A percentile compares a stretch with the other conserved stretches of the same genome.
These are phyloP conservation scores for Mycena olivaceomarginata DNA, from an alignment of 768 basidiomycete genomes.

Conservation along the genomic window DNA sequence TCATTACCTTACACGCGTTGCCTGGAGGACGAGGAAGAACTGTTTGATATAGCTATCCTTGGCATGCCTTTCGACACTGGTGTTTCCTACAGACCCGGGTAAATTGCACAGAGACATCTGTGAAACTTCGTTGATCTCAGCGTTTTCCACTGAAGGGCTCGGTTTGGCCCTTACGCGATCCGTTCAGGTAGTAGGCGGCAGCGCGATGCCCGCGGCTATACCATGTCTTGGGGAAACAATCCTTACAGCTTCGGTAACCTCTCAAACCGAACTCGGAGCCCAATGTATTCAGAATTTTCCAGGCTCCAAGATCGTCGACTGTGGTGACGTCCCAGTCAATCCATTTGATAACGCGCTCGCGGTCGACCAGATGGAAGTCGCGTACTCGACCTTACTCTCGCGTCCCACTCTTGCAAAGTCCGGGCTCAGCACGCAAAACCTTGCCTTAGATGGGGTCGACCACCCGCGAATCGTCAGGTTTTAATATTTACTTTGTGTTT, in stretches of 20 bases:
- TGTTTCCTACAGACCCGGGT: conserved; percentile 76
- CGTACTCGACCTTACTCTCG: conserved; percentile 85
- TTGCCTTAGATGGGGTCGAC: conserved; percentile 75
- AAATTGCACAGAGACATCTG: conserved; percentile 47
- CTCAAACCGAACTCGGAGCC: no score
- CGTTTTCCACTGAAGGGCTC: conserved; percentile 71
- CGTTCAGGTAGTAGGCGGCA: conserved; percentile 87
- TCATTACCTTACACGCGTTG: conserved; percentile 86
- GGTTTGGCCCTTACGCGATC: conserved; percentile 92
- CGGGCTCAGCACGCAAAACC: conserved; percentile 58
- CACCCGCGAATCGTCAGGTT: conserved; percentile 87
- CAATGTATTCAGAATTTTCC: conserved; percentile 33
- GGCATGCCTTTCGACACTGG: conserved; percentile 89
- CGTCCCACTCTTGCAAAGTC: conserved; percentile 64
- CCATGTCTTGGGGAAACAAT: conserved; percentile 82
- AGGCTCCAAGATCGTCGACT: conserved; percentile 82
- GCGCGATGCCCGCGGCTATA: conserved; percentile 74
- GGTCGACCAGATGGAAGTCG: conserved; percentile 91
- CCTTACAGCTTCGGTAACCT: conserved; percentile 66
- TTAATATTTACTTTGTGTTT: conserved; percentile 23
- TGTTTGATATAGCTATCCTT: conserved; percentile 86
- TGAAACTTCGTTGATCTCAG: background rate
- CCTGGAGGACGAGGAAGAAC: conserved; percentile 71
- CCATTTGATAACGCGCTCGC: conserved; percentile 91
- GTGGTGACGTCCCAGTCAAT: conserved; percentile 89